Evolutionary conservation across 2,329 filamentous ascomycete genomes (phyloP).

Genomic region (Clarireedia paspali): DNA sequence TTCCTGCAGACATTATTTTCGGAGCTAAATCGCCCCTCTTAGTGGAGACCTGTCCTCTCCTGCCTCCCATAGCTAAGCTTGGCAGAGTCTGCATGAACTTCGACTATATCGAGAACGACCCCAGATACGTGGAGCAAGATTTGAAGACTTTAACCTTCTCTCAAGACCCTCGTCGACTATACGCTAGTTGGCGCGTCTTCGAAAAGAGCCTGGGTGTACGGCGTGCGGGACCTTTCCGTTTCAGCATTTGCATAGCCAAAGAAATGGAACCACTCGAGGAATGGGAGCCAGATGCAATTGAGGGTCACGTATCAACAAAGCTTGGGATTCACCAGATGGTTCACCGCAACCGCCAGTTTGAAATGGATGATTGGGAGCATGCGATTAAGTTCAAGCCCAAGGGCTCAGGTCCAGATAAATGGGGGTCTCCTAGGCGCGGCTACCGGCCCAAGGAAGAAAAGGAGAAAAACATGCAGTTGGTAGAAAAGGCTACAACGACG

Average conservation of each 20-base stretch:
- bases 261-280: neutral
- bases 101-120: neutral
- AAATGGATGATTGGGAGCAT: neutral
- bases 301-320: neutral
- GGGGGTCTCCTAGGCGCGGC: too few relatives aligned
- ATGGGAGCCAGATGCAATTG: neutral
- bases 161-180: neutral
- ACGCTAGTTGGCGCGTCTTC: neutral
- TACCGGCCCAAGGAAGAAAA: too few relatives aligned
- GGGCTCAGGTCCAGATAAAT: neutral
- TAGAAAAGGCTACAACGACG: neutral
- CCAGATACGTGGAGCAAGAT: neutral
- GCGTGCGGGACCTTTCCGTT: neutral
- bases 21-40: neutral
- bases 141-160: neutral
- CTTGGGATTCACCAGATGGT: neutral
- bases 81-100: neutral
- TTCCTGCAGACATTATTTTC: neutral
- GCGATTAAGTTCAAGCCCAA: neutral
- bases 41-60: neutral
- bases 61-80: neutral
- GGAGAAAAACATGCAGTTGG: neutral
- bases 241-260: neutral
- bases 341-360: neutral
- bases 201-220: neutral